Evolutionary conservation across 257 asterid species (phyloP), one percentile per base, ranked within the genome.

Genomic region (Scutellaria barbata): DNA sequence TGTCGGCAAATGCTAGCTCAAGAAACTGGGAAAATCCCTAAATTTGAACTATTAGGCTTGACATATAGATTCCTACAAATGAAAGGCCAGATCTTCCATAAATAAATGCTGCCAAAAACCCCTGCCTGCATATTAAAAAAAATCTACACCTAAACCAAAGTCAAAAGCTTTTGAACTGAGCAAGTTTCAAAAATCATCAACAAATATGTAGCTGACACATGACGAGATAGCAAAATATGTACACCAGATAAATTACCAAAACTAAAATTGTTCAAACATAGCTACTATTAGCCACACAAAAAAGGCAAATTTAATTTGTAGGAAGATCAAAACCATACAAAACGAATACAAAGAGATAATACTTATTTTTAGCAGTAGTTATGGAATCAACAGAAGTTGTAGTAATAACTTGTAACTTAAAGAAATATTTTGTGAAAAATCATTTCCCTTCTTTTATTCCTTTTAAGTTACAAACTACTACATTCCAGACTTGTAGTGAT

Each of bases 1-100:
- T 60, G 79, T 59, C 81, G 76, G 40, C 69, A 77, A 68, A 72
- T 65, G 72, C 80, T 66, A 72, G 72, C 75, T 76, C 80, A 61
- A 76, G 70, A 66, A 74, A 76, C 84, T 77, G 74, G 75, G 57
- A 6, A 76, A 79, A 47, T 50, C 77, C 81, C 86, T 70, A 81
- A 68, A 47, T 78, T 79, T 74, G 84, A 66, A 79, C 81, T 77
- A 77, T 48, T 79, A 78, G 69, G 73, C 77, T 75, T 22, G 62
- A 74, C 53, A 62, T 73, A 77, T 67, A 69, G 78, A 69, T 43
- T 82, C 84, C 80, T 78, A 81, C 73, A 73, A 37, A 56, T 74
- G 76, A 65, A 80, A 67, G 81, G 84, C 73, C 80, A 77, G 74
- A 74, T 82, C 87, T 72, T 78, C 85, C 76, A 61, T 59, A 75